Evolutionary conservation across 768 basidiomycete genomes (phyloP), one percentile per base, ranked within the genome.

Genomic region (Porphyrellus cyaneotinctus): DNA sequence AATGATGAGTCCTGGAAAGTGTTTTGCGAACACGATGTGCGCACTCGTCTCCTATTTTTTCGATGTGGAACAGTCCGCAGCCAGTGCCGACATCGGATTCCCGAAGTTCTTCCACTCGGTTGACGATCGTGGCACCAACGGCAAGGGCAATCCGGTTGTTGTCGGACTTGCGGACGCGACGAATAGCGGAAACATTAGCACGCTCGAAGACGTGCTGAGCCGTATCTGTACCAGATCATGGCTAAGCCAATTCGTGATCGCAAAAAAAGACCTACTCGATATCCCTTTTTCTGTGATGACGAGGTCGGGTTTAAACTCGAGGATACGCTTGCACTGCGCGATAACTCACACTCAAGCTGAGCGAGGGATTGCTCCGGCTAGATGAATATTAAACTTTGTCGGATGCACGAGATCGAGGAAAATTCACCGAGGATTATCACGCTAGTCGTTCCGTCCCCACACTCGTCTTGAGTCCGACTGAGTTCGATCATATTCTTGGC

Each of bases 401-500:
- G n/a, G n/a, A n/a, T n/a, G n/a, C n/a, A n/a, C n/a, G n/a, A n/a
- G n/a, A n/a, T n/a, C n/a, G n/a, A n/a, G 2, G 61, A 80, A 39
- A 61, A 28, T 9, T 4, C 63, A 95, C 95, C 95, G 15, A 98
- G 80, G 64, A 98, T 97, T n/a, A n/a, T n/a, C n/a, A n/a, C n/a
- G n/a, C n/a, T n/a, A n/a, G n/a, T n/a, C n/a, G n/a, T n/a, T 53
- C 97, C 97, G 70, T 97, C 97, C 43, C 95, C 97, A 59, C 97
- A 97, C 66, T 98, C 97, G 62, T 98, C 97, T 70, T 98, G 97
- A 1, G 97, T 98, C 67, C 97, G 75, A 62, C 91, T 92, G 12
- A 98, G 83, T 73, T 99, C 97, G 58, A 99, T 97, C 95, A 99
- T 98, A 61, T 95, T 97, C 76, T 98, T 99, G 23, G 97, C 95